Evolutionary conservation across 2,329 filamentous ascomycete genomes (phyloP).

Genomic region (Pleoardoris graminearum): DNA sequence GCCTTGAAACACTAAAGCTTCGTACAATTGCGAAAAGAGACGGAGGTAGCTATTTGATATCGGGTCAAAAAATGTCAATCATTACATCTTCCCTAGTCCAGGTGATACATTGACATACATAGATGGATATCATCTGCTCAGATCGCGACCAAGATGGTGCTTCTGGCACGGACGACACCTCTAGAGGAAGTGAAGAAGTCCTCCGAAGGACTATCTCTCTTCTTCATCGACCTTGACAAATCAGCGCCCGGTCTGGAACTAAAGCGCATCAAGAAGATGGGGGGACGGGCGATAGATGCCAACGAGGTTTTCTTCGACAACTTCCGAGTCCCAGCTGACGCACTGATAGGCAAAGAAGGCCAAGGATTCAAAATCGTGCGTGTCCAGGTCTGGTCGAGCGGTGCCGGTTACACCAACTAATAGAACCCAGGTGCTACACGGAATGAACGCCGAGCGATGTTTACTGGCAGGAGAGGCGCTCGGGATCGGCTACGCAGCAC

Average conservation of each 20-base stretch:
- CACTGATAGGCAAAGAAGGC: slow-evolving; percentile 71
- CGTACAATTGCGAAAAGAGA: slow-evolving; percentile 66
- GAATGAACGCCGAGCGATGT: slow-evolving; percentile 56
- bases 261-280: slow-evolving; percentile 81
- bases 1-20: slow-evolving; percentile 75
- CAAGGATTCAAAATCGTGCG: slow-evolving; percentile 73
- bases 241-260: slow-evolving; percentile 64
- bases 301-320: slow-evolving; percentile 89
- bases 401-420: not conserved
- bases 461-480: slow-evolving; percentile 73
- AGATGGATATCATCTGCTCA: slow-evolving; percentile 83
- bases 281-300: slow-evolving; percentile 77
- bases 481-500: slow-evolving; percentile 73
- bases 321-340: slow-evolving; percentile 66
- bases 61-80: slow-evolving; percentile 73
- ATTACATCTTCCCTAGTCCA: not conserved
- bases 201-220: slow-evolving; percentile 76
- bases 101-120: not conserved
- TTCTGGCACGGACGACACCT: slow-evolving; percentile 75
- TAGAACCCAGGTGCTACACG: slow-evolving; percentile 39
- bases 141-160: slow-evolving; percentile 79
- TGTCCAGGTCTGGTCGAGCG: not conserved
- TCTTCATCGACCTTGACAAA: slow-evolving; percentile 76
- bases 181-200: slow-evolving; percentile 68
- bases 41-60: slow-evolving; percentile 66